These are phyloP conservation scores for Phytopythium montanum DNA, from an alignment of 352 stramenopile species.

Conservation along the genomic window DNA sequence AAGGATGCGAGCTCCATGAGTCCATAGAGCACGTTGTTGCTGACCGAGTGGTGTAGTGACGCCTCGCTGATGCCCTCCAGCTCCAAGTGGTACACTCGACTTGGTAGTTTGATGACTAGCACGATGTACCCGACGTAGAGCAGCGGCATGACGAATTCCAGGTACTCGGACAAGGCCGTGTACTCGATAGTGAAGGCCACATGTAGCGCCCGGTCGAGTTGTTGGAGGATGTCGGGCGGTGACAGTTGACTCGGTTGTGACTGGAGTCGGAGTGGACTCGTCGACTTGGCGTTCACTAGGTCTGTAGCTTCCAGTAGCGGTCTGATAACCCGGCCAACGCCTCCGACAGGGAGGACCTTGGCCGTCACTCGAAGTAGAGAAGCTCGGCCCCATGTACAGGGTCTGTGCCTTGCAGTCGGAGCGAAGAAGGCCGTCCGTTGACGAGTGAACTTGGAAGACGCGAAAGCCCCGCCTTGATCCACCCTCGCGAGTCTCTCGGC, in stretches of 20 bases:
- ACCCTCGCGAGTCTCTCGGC: background rate
- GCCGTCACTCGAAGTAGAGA: background rate
- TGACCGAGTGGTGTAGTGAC: slow-evolving; percentile 10
- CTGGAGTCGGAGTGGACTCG: too few relatives aligned
- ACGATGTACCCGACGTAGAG: slow-evolving; percentile 23
- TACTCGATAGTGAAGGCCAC: slow-evolving; percentile 34
- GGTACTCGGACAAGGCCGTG: slow-evolving; percentile 31
- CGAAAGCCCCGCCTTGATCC: background rate
- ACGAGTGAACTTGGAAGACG: background rate
- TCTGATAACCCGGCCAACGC: background rate
- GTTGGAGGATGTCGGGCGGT: background rate
- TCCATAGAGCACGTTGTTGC: slow-evolving; percentile 20
- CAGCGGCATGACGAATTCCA: slow-evolving; percentile 32
- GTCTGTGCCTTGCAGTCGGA: background rate
- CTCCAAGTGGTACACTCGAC: slow-evolving; percentile 28
- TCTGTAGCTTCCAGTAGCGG: too few relatives aligned
- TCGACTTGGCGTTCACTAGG: too few relatives aligned
- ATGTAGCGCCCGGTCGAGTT: slow-evolving; percentile 3
- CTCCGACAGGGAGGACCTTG: background rate
- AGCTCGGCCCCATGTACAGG: background rate
- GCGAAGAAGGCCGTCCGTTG: background rate
- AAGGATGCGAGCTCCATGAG: slow-evolving; percentile 26
- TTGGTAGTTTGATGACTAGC: slow-evolving; percentile 24
- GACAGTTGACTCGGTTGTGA: too few relatives aligned
- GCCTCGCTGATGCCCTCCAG: slow-evolving; percentile 10